Evolutionary conservation across 352 stramenopile species (phyloP), one percentile per base, ranked within the genome.

Genomic region (Pythium monospermum): DNA sequence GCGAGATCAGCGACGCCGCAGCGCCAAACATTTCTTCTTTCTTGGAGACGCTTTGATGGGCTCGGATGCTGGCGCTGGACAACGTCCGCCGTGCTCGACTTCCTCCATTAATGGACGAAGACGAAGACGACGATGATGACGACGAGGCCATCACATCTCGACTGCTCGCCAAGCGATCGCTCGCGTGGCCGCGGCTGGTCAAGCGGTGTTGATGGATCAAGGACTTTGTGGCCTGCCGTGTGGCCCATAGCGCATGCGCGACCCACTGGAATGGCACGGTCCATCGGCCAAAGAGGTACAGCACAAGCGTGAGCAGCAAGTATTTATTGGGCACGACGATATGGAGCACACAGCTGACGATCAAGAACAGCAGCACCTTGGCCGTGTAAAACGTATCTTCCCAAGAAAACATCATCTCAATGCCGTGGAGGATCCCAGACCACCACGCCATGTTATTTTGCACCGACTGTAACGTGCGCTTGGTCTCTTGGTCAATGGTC

Each of bases 361-460:
- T 90, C 51, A 93, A 71, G 38, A 82, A 83, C 56, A 93, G 66
- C 45, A 93, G 61, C 11, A 93, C 75, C 47, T 80, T 78, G 49
- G 77, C 70, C 16, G 82, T 91, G 68, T 93, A 91, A 42, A 89
- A 91, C 32, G 79, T 90, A 59, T 93, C 82, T 37, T 93, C 82
- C 82, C 82, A 93, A 30, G 77, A 90, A 42, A 93, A 90, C 77
- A 93, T 88, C 49, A 93, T 76, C 66, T 93, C 82, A 64, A 93
- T 67, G 40, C 59, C 83, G 61, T 84, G 83, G 53, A 93, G 86
- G 49, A 90, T 77, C 46, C 71, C 76, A 31, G 79, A 91, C 80
- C 79, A 91, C 82, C 82, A 93, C 44, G 82, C 73, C 82, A 93
- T 93, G 63, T 90, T 91, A 66, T 93, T 93, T 57, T 93, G 82